A percentile compares a stretch with the other conserved stretches of the same genome.
phyloP scores from a whole-genome alignment of 768 basidiomycete species.

The Trametes gibbosa region DNA sequence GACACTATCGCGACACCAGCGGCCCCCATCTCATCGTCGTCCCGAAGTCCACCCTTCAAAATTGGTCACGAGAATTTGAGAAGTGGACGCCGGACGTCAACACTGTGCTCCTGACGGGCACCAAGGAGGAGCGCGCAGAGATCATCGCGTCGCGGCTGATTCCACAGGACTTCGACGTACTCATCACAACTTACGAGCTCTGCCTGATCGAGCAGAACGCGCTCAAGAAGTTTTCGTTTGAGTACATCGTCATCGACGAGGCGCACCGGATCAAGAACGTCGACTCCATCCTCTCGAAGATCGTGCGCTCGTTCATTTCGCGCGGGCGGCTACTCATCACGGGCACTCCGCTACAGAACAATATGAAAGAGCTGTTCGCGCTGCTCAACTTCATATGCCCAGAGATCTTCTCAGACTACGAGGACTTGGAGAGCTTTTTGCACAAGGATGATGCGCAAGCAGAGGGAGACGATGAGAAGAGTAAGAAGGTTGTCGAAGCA shows the following conservation, averaged over 20 bases:
- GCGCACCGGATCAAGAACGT: slow-evolving; percentile 99
- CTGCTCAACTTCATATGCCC: slow-evolving; percentile 95
- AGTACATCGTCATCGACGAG: slow-evolving; percentile 98
- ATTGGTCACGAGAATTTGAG: slow-evolving; percentile 93
- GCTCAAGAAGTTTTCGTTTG: slow-evolving; percentile 92
- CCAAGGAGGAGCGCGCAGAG: slow-evolving; percentile 84
- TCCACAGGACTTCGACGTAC: slow-evolving; percentile 87
- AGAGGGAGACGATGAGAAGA: slow-evolving; percentile 76
- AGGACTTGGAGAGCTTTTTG: slow-evolving; percentile 91
- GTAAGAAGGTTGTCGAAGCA: slow-evolving; percentile 93
- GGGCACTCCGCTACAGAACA: slow-evolving; percentile 96
- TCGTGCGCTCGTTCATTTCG: slow-evolving; percentile 86
- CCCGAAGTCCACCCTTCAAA: slow-evolving; percentile 97
- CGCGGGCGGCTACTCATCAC: slow-evolving; percentile 92
- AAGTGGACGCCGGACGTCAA: slow-evolving; percentile 90
- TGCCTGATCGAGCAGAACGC: slow-evolving; percentile 93
- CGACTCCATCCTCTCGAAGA: slow-evolving; percentile 91
- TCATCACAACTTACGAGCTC: slow-evolving; percentile 96
- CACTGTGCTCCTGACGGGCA: slow-evolving; percentile 77
- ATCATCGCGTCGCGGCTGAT: slow-evolving; percentile 78
- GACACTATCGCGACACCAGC: slow-evolving; percentile 66
- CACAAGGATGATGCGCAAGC: slow-evolving; percentile 76
- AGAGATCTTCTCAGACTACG: slow-evolving; percentile 90
- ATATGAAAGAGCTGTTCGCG: slow-evolving; percentile 91
- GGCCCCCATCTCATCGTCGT: slow-evolving; percentile 96